Evolutionary conservation across 202 grass and related monocot species (phyloP), one percentile per base, ranked within the genome.

Genomic region (Panicum virgatum): DNA sequence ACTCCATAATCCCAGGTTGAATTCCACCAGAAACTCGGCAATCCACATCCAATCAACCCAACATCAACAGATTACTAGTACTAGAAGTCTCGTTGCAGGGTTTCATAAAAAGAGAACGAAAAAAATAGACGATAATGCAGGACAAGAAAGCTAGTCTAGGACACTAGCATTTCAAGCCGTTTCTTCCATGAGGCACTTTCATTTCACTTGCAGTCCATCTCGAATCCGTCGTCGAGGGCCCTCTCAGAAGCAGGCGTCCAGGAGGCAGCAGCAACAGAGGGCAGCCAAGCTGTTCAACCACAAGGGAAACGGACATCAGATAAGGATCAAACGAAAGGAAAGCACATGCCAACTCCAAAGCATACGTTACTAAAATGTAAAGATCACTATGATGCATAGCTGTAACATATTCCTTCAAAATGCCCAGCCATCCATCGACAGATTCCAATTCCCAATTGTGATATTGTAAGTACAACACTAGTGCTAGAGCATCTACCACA

Each of bases 251-350:
- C 94, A 97, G 58, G 90, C 90, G 32, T 97, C 94, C 86, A 97
- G 86, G 12, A 97, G 83, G 77, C 94, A 97, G 72, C 94, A 94
- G 71, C 94, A 97, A 75, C 92, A 94, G 25, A 97, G 92, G 42
- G 94, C 94, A 23, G 94, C 94, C 78, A 97, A 86, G 81, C 94
- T 97, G 89, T 83, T 62, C 20, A 36, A 62, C 23, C 34, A 39
- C 60, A 73, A 34, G 52, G 1, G 50, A 19, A 52, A 25, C 0
- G 20, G 10, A 5, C 20, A n/a, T n/a, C n/a, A 38, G 26, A 60
- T 26, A 18, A 43, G 25, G 14, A 40, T 59, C 23, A 61, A 62
- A 29, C 9, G 7, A 10, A 20, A 53, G 19, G 5, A 36, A 36
- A 34, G n/a, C 1, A 69, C 30, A 54, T 80, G 18, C 50, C 0